Conservation (phyloP, 495 filamentous ascomycete genomes). For the Delitschia confertaspora region DNA sequence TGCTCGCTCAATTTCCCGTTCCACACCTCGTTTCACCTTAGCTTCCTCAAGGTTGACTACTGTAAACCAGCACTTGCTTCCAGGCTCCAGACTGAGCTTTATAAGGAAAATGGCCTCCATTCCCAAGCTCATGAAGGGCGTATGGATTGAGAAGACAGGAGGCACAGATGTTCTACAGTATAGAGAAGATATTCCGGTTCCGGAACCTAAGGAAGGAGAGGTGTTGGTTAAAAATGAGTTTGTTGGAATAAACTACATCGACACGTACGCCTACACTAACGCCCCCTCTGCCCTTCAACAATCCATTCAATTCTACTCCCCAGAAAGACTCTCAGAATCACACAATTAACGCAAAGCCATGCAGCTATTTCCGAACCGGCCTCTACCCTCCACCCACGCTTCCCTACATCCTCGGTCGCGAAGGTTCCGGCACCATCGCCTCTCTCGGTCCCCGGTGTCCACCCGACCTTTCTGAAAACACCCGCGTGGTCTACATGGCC, state of each 20-base stretch:
- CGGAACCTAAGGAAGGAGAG: slow-evolving; percentile 58
- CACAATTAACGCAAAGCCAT: too few species aligned
- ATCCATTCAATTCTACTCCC: neutral
- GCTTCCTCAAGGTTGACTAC: too few species aligned
- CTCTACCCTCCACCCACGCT: slow-evolving; percentile 63
- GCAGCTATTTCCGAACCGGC: slow-evolving; percentile 84
- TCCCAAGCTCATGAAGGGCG: slow-evolving; percentile 64
- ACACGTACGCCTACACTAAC: slow-evolving; percentile 45
- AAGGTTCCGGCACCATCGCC: slow-evolving; percentile 60
- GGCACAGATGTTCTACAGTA: slow-evolving; percentile 71
- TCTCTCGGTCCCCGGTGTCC: slow-evolving; percentile 39
- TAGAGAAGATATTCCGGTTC: slow-evolving; percentile 67
- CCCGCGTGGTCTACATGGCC: slow-evolving; percentile 38
- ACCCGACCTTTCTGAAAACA: slow-evolving; percentile 21
- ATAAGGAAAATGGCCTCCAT: slow-evolving; percentile 42
- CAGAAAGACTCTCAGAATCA: slow-evolving; percentile 6
- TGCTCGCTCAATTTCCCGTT: too few species aligned
- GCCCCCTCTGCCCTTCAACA: neutral
- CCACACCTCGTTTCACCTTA: too few species aligned
- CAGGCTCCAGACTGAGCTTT: too few species aligned
- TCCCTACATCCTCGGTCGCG: slow-evolving; percentile 75
- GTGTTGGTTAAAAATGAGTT: slow-evolving; percentile 79
- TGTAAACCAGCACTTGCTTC: too few species aligned
- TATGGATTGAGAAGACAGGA: slow-evolving; percentile 66
- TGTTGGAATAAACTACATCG: slow-evolving; percentile 85